A percentile compares a stretch with the other conserved stretches of the same genome.
Evolutionary conservation across 257 asterid species (phyloP).

Genomic region (Voacanga thouarsii): DNA sequence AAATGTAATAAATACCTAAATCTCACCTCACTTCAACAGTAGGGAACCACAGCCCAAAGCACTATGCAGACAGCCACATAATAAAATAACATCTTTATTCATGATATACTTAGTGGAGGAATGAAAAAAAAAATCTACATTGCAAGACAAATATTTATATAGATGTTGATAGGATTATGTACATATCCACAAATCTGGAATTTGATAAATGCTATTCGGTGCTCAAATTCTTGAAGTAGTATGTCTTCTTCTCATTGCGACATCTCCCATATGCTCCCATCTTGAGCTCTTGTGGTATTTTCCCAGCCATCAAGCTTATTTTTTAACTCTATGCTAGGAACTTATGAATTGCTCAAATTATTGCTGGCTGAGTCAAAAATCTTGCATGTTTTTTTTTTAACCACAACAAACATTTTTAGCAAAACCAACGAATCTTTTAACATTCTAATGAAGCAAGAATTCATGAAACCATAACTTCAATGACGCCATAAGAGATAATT

Average conservation of each 20-base stretch:
- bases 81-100: not conserved
- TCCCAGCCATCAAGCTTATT: constrained; percentile 96
- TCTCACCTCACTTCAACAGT: too few species aligned
- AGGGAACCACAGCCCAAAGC: too few species aligned
- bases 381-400: constrained; percentile 38
- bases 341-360: constrained; percentile 44
- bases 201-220: constrained; percentile 83
- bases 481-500: not conserved
- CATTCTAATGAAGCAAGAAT: not conserved
- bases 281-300: constrained; percentile 59
- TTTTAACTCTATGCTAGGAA: constrained; percentile 49
- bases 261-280: constrained; percentile 90
- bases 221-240: constrained; percentile 92
- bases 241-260: constrained; percentile 94
- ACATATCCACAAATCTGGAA: constrained; percentile 56
- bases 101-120: not conserved
- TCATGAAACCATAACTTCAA: not conserved
- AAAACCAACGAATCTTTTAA: not conserved
- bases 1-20: not conserved
- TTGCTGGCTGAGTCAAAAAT: constrained; percentile 67
- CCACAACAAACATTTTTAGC: not conserved
- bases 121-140: not conserved
- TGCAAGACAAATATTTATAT: not conserved
- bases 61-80: not conserved
- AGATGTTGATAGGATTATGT: not conserved